Conservation (phyloP, 2,329 filamentous ascomycete species). For the Paecilomyces sp. region DNA sequence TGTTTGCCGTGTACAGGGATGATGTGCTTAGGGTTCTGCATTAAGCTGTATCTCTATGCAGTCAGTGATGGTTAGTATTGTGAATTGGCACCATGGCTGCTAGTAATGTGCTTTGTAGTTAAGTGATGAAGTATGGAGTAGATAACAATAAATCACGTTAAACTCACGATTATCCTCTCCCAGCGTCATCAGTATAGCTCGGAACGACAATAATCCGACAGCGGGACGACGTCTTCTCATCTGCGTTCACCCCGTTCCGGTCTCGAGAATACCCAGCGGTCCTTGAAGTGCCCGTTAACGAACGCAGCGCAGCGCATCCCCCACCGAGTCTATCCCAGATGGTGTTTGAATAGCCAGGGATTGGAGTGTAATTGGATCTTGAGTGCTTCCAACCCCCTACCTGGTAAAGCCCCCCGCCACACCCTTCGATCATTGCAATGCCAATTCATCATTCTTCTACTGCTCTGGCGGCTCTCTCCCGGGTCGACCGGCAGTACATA, state of each 20-base stretch:
- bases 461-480: neutral
- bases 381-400: neutral
- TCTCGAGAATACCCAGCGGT: slow-evolving; percentile 38
- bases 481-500: neutral
- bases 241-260: slow-evolving; percentile 34
- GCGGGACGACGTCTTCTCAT: slow-evolving; percentile 27
- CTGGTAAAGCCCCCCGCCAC: neutral
- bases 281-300: slow-evolving; percentile 29
- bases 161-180: neutral
- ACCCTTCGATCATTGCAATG: neutral
- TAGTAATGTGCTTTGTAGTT: no score
- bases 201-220: neutral
- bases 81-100: no score
- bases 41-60: neutral
- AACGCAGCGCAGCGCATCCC: neutral
- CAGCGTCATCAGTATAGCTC: neutral
- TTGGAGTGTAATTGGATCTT: neutral
- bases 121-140: neutral
- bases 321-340: neutral
- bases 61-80: no score
- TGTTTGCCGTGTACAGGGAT: neutral
- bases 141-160: neutral
- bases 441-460: neutral
- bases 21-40: neutral
- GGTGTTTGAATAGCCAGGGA: slow-evolving; percentile 1